These are phyloP conservation scores for Choiromyces venosus DNA, from an alignment of 495 filamentous ascomycete genomes.

Conservation along the genomic window DNA sequence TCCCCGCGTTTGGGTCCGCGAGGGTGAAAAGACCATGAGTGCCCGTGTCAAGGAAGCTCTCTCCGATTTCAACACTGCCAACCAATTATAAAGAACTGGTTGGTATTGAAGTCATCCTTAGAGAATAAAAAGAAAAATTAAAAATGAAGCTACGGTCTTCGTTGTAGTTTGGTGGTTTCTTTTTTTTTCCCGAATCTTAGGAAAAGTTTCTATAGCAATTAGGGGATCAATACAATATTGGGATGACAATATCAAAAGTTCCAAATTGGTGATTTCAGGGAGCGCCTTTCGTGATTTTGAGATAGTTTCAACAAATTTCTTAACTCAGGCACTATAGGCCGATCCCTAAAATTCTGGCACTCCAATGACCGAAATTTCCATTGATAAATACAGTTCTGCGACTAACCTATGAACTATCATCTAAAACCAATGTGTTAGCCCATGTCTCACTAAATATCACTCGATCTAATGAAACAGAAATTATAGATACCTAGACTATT, in stretches of 20 bases:
- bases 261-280: not conserved
- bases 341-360: not conserved
- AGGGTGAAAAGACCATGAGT: constrained; percentile 96
- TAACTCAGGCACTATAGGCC: not conserved
- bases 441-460: not conserved
- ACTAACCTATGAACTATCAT: not conserved
- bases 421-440: not conserved
- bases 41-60: constrained; percentile 72
- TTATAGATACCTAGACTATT: not conserved
- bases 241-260: not conserved
- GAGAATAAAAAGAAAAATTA: not conserved
- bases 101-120: not conserved
- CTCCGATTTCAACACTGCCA: constrained; percentile 84
- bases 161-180: constrained; percentile 9
- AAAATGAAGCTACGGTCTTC: not conserved
- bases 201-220: not conserved
- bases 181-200: constrained; percentile 9
- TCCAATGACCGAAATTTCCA: not conserved
- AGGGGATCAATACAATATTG: not conserved
- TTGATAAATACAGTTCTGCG: not conserved
- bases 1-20: constrained; percentile 71
- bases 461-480: not conserved
- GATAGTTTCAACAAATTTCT: not conserved
- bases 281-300: not conserved
- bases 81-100: constrained; percentile 61